Conservation (phyloP, 768 basidiomycete genomes). For the Tylopilus vinaceipallidus region DNA sequence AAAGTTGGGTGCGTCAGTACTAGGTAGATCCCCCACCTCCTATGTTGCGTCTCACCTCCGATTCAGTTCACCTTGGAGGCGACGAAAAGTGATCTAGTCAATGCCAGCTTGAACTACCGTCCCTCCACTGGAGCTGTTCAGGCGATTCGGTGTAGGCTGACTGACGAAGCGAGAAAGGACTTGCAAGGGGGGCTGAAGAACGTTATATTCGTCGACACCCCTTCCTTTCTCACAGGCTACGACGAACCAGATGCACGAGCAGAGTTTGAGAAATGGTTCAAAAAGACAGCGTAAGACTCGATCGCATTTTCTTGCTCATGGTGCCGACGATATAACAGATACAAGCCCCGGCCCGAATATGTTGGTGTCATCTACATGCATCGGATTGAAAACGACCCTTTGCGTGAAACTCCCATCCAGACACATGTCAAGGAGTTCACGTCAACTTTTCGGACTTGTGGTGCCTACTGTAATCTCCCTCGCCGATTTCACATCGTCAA, state of each 20-base stretch:
- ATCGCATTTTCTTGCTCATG: not conserved
- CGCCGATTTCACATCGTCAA: slow-evolving; percentile 7
- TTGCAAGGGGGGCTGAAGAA: slow-evolving; percentile 1
- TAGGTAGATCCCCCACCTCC: too few species aligned
- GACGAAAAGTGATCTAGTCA: too few species aligned
- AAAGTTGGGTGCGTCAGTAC: slow-evolving; percentile 25
- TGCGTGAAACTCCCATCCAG: not conserved
- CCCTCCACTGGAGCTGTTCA: slow-evolving; percentile 8
- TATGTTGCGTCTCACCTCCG: not conserved
- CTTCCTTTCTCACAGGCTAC: slow-evolving; percentile 20
- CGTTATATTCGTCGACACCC: slow-evolving; percentile 22
- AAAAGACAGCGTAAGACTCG: not conserved
- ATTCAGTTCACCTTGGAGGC: slow-evolving; percentile 12
- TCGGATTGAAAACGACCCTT: slow-evolving; percentile 18
- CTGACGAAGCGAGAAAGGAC: too few species aligned
- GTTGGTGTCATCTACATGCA: slow-evolving; percentile 20
- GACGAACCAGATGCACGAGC: slow-evolving; percentile 1
- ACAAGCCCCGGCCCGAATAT: not conserved
- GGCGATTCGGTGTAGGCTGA: slow-evolving; percentile 14
- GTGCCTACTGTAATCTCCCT: not conserved
- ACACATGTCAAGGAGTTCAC: slow-evolving; percentile 6
- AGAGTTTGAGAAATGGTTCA: slow-evolving; percentile 5
- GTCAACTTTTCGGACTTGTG: not conserved
- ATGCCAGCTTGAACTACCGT: not conserved
- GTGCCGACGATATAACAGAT: not conserved